A percentile compares a stretch with the other conserved stretches of the same genome.
Conservation (phyloP, 2,329 filamentous ascomycete species). For the Macrophomina tecta region DNA sequence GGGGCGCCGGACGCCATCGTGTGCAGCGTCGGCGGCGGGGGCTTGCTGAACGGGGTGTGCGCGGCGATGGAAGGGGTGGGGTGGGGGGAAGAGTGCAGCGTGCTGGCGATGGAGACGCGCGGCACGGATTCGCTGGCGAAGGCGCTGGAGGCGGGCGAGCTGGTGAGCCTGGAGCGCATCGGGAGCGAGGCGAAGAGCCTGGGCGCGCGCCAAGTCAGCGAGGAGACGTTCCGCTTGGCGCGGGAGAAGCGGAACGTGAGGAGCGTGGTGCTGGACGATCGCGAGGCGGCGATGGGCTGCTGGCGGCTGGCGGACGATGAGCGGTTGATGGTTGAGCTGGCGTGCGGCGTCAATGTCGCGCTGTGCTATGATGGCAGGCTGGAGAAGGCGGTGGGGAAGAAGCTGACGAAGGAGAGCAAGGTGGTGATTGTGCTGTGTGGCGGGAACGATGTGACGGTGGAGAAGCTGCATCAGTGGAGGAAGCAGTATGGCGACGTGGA, state of each 20-base stretch:
- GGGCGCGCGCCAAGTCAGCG: slow-evolving; percentile 70
- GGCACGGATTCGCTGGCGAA: slow-evolving; percentile 74
- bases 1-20: slow-evolving; percentile 70
- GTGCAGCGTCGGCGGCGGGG: slow-evolving; percentile 81
- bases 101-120: slow-evolving; percentile 77
- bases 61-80: slow-evolving; percentile 1
- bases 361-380: slow-evolving; percentile 41
- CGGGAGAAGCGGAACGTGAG: slow-evolving; percentile 58
- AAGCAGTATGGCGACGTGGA: slow-evolving; percentile 65
- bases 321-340: slow-evolving; percentile 78
- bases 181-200: slow-evolving; percentile 77
- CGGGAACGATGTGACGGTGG: slow-evolving; percentile 58
- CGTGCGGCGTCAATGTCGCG: slow-evolving; percentile 82
- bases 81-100: slow-evolving; percentile 39
- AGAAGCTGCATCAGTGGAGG: slow-evolving; percentile 80
- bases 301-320: slow-evolving; percentile 82
- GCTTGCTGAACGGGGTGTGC: slow-evolving; percentile 77
- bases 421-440: slow-evolving; percentile 91
- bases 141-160: slow-evolving; percentile 61
- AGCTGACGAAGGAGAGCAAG: slow-evolving; percentile 77
- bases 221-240: slow-evolving; percentile 69
- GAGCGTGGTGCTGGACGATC: slow-evolving; percentile 71
- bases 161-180: slow-evolving; percentile 70
- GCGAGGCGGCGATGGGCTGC: slow-evolving; percentile 79
- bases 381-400: slow-evolving; percentile 91